phyloP scores from a whole-genome alignment of 1,284 basidiomycete genomes.

The Boletellus deceptivus region DNA sequence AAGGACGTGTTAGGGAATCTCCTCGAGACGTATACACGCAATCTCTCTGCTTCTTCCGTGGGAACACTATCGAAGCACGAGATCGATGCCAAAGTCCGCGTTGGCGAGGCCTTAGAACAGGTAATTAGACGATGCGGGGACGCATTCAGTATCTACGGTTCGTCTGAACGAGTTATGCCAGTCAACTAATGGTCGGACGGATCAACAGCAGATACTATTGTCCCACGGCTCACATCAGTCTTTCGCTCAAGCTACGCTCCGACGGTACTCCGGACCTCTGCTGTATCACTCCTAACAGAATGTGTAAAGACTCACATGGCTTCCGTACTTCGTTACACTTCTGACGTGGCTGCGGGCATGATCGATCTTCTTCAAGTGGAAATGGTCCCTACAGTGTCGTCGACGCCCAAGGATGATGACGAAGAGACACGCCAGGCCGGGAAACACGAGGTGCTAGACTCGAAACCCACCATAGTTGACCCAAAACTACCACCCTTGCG shows the following conservation, averaged over 20 bases:
- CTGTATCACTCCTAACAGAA: constrained; percentile 78
- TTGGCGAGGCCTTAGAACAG: constrained; percentile 86
- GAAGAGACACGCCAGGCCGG: constrained; percentile 14
- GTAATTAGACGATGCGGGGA: constrained; percentile 77
- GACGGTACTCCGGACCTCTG: constrained; percentile 74
- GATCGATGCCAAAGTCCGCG: constrained; percentile 74
- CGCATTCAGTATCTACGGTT: constrained; percentile 69
- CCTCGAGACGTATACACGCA: constrained; percentile 59
- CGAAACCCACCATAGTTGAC: constrained; percentile 57
- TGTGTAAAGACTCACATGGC: constrained; percentile 64
- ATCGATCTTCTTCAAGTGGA: constrained; percentile 82
- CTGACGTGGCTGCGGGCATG: constrained; percentile 64
- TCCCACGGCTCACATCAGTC: constrained; percentile 65
- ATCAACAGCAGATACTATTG: constrained; percentile 59
- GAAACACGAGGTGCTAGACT: constrained; percentile 21
- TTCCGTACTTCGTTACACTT: constrained; percentile 61
- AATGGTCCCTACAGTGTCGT: constrained; percentile 38
- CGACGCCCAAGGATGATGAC: constrained; percentile 12
- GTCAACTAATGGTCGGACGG: constrained; percentile 4
- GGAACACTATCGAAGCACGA: constrained; percentile 58
- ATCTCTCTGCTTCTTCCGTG: constrained; percentile 48
- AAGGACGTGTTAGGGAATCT: constrained; percentile 69
- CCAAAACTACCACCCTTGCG: constrained; percentile 77
- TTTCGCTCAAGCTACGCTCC: constrained; percentile 62
- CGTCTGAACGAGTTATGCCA: constrained; percentile 22